phyloP scores from a whole-genome alignment of 768 basidiomycete species.

The Tulasnella sp. region DNA sequence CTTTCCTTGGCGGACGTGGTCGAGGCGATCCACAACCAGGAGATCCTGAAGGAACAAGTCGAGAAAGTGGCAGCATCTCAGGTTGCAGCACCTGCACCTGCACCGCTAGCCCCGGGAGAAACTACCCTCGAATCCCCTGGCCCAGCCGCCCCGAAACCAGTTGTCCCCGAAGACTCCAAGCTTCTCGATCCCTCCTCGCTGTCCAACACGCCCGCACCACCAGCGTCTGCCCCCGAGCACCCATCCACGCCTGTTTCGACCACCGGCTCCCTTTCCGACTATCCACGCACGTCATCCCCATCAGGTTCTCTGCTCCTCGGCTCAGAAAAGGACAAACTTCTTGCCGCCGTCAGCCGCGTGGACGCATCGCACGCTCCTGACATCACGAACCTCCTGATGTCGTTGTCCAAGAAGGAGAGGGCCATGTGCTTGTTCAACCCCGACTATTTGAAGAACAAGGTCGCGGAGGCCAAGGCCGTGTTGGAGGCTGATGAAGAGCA shows the following conservation, averaged over 20 bases:
- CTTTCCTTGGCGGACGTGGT: slow-evolving; percentile 78
- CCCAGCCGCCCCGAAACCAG: slow-evolving; percentile 18
- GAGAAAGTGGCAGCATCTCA: slow-evolving; percentile 44
- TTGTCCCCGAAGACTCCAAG: slow-evolving; percentile 48
- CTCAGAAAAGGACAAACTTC: slow-evolving; percentile 77
- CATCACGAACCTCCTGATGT: slow-evolving; percentile 80
- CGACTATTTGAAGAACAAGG: slow-evolving; percentile 74
- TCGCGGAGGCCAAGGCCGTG: slow-evolving; percentile 80
- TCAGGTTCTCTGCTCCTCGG: slow-evolving; percentile 61
- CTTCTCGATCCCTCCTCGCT: slow-evolving; percentile 64
- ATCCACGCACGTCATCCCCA: slow-evolving; percentile 83
- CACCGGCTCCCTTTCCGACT: slow-evolving; percentile 72
- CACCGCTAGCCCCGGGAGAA: slow-evolving; percentile 39
- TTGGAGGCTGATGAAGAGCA: slow-evolving; percentile 67
- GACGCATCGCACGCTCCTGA: slow-evolving; percentile 61
- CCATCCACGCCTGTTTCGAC: slow-evolving; percentile 84
- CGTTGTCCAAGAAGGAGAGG: slow-evolving; percentile 83
- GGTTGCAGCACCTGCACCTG: neutral
- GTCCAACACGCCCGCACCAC: slow-evolving; percentile 56
- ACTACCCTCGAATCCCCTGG: slow-evolving; percentile 46
- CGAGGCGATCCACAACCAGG: slow-evolving; percentile 70
- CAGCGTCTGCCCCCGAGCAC: slow-evolving; percentile 85
- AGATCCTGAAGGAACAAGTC: slow-evolving; percentile 68
- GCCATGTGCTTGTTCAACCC: slow-evolving; percentile 90
- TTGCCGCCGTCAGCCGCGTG: slow-evolving; percentile 64